Evolutionary conservation across 208 protist genomes (phyloP).

Genomic region (Trypanosoma cruzi): DNA sequence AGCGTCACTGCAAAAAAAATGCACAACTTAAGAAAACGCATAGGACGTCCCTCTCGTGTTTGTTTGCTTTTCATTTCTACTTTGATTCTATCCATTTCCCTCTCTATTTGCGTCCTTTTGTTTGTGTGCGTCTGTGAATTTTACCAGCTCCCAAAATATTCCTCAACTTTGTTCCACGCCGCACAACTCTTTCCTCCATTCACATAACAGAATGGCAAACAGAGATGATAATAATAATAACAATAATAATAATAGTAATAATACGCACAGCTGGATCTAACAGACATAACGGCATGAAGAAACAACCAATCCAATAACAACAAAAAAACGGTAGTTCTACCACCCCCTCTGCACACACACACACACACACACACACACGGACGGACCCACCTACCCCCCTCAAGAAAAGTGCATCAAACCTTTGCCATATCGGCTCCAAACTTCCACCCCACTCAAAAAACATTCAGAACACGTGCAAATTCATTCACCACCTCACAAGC

Average conservation of each 20-base stretch:
- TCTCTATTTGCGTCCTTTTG: neutral
- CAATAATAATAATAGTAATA: neutral
- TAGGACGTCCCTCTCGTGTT: neutral
- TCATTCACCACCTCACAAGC: neutral
- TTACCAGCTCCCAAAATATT: neutral
- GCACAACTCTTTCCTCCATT: neutral
- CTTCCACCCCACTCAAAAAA: neutral
- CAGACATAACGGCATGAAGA: neutral
- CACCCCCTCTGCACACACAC: neutral
- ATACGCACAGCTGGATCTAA: neutral
- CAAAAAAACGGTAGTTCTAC: neutral
- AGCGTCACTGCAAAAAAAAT: constrained; percentile 4
- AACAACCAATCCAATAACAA: neutral
- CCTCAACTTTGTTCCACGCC: neutral
- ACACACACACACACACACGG: too few relatives aligned
- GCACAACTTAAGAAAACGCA: constrained; percentile 11
- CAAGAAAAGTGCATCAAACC: neutral
- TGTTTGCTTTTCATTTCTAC: neutral
- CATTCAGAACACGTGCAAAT: neutral
- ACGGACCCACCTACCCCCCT: too few relatives aligned
- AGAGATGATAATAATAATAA: neutral
- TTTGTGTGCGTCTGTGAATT: neutral
- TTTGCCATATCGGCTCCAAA: neutral
- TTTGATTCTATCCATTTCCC: neutral
- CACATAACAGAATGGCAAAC: neutral